These are phyloP conservation scores for Flagelloscypha sp. DNA, from an alignment of 768 basidiomycete species.

Conservation along the genomic window DNA sequence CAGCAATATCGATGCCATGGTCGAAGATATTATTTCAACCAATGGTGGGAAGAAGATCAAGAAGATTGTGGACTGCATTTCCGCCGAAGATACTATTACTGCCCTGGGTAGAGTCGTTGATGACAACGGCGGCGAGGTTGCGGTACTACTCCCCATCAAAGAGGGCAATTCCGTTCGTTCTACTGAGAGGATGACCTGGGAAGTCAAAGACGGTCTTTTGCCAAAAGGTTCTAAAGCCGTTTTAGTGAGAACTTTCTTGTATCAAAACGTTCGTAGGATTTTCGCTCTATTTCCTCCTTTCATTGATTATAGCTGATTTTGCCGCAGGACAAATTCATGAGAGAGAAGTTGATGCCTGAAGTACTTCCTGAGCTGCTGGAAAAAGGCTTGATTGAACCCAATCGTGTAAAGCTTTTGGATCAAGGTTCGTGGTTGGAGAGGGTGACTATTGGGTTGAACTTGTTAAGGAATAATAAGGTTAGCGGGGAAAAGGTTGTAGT, in stretches of 20 bases:
- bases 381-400: constrained; percentile 32
- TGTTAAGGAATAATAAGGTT: constrained; percentile 38
- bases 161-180: constrained; percentile 29
- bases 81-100: constrained; percentile 27
- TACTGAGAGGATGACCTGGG: too few relatives aligned
- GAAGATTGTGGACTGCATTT: constrained; percentile 31
- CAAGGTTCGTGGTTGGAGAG: constrained; percentile 35
- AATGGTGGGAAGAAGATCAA: constrained; percentile 24
- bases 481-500: constrained; percentile 45
- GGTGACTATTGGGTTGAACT: constrained; percentile 30
- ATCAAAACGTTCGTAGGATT: constrained; percentile 32
- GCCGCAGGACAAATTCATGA: constrained; percentile 34
- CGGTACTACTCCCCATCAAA: constrained; percentile 40
- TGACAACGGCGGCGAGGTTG: constrained; percentile 29
- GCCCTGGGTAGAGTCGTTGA: constrained; percentile 29
- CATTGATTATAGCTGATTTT: neutral
- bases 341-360: constrained; percentile 35
- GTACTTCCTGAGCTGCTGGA: constrained; percentile 36
- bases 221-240: constrained; percentile 25
- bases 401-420: constrained; percentile 30
- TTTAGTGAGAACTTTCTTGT: constrained; percentile 33
- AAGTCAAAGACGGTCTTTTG: too few relatives aligned
- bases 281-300: too few relatives aligned
- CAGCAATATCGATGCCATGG: constrained; percentile 25
- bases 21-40: constrained; percentile 25